Conservation (phyloP, 495 filamentous ascomycete genomes). For the Aspergillus bertholletiae region DNA sequence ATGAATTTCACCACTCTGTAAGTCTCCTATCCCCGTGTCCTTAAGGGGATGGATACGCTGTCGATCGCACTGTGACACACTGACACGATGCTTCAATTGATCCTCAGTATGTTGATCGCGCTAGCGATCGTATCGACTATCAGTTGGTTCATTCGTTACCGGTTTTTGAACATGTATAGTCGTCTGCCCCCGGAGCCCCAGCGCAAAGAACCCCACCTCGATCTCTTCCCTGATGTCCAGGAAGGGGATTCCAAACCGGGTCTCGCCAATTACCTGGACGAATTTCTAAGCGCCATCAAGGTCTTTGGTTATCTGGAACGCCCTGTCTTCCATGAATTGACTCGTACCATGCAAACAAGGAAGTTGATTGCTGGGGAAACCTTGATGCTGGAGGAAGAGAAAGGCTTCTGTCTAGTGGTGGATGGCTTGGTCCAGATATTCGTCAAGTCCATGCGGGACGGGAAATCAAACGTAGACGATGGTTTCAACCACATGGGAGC, state of each 20-base stretch:
- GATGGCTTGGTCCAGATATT: constrained; percentile 98
- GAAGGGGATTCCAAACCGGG: constrained; percentile 89
- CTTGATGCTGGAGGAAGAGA: constrained; percentile 90
- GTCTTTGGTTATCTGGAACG: constrained; percentile 97
- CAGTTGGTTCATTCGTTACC: constrained; percentile 91
- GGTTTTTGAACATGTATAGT: constrained; percentile 92
- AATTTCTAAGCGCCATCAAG: constrained; percentile 98
- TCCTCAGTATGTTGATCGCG: constrained; percentile 69
- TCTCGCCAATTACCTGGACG: constrained; percentile 90
- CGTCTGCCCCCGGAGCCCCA: constrained; percentile 90
- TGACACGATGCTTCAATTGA: constrained; percentile 12
- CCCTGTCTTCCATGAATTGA: constrained; percentile 95
- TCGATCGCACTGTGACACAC: neutral
- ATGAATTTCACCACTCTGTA: constrained; percentile 98
- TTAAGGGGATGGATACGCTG: neutral
- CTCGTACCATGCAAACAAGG: constrained; percentile 94
- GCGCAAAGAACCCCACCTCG: constrained; percentile 90
- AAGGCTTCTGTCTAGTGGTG: constrained; percentile 95
- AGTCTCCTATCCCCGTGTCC: constrained; percentile 15
- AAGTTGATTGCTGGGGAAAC: constrained; percentile 96
- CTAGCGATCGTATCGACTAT: constrained; percentile 72
- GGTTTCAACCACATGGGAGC: constrained; percentile 17
- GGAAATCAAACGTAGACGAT: constrained; percentile 29
- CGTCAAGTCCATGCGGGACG: constrained; percentile 79
- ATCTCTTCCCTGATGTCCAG: constrained; percentile 88